phyloP scores from a whole-genome alignment of 2,329 filamentous ascomycete genomes.

The Trichoderma pleuroti region DNA sequence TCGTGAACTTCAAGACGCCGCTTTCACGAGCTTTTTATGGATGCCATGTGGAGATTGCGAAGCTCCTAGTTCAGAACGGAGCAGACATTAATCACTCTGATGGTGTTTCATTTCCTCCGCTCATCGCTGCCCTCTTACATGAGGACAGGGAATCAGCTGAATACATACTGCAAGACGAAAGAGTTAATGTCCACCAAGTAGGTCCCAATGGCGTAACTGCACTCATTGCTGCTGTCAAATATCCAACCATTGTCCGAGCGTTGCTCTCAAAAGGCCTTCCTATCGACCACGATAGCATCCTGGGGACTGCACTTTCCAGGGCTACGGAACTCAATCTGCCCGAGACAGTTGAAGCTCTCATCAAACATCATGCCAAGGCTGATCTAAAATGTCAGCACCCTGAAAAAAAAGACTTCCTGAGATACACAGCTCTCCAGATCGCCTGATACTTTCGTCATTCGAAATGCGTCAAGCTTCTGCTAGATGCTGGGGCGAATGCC shows the following conservation, averaged over 20 bases:
- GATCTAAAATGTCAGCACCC: background rate
- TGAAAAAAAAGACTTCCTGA: background rate
- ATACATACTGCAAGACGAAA: background rate
- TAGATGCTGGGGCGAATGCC: background rate
- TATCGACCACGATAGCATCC: background rate
- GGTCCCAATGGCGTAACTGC: background rate
- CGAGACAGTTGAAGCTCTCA: background rate
- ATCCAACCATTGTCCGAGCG: background rate
- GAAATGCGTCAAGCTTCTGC: background rate
- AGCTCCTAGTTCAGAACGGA: background rate
- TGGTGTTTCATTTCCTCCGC: background rate
- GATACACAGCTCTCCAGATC: background rate
- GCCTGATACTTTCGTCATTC: background rate
- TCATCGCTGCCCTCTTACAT: background rate
- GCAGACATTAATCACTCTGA: background rate
- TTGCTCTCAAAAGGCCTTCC: background rate
- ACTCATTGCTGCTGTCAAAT: background rate
- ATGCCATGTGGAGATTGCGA: background rate
- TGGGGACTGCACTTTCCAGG: background rate
- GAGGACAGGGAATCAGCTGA: background rate
- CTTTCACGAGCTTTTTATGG: background rate
- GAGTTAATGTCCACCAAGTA: background rate
- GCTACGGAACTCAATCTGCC: background rate
- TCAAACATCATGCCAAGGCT: background rate
- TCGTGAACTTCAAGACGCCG: background rate